Evolutionary conservation across 257 asterid genomes (phyloP), one percentile per base, ranked within the genome.

Genomic region (Leptodermis oblonga): DNA sequence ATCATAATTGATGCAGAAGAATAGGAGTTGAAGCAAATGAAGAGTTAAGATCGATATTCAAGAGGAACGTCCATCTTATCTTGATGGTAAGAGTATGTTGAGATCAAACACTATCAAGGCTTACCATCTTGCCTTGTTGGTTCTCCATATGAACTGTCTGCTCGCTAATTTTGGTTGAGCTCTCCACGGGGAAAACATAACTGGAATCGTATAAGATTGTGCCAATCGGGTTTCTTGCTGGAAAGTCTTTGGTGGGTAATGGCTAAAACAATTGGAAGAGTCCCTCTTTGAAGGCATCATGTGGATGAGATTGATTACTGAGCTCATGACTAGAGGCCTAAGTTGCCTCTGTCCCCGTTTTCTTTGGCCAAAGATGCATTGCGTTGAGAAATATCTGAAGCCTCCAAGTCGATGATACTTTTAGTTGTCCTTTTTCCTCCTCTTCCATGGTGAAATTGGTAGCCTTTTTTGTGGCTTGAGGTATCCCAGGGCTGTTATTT

Each of bases 21-120:
- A 90, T 93, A 25, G 99, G 99, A 4, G 54, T 90, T 0, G 99
- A 93, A 83, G 97, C 99, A 37, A 93, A 90, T 23, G 97, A 90
- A 73, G 99, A 93, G 87, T 86, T 93, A 55, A 77, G 96, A 67
- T 70, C 84, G 61, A 90, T 90, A 83, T 88, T 90, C 79, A 90
- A 87, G 87, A 90, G 88, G 78, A 74, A 76, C 5, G 92, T 93
- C 61, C 99, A 93, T 82, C 96, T 90, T 42, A 74, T 88, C 75
- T 87, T 93, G 75, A 83, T 81, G 86, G 99, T 93, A 65, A 79
- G 88, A 85, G 83, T 88, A 73, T 84, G 83, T 88, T 65, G 71
- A 62, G 66, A 63, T 70, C 53, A 72, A 65, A 4, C 26, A 48
- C 59, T 20, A 13, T 26, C 26, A 30, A 65, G 58, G 42, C 39